phyloP scores from a whole-genome alignment of 352 stramenopile species.

The Phytophthora citrophthora region DNA sequence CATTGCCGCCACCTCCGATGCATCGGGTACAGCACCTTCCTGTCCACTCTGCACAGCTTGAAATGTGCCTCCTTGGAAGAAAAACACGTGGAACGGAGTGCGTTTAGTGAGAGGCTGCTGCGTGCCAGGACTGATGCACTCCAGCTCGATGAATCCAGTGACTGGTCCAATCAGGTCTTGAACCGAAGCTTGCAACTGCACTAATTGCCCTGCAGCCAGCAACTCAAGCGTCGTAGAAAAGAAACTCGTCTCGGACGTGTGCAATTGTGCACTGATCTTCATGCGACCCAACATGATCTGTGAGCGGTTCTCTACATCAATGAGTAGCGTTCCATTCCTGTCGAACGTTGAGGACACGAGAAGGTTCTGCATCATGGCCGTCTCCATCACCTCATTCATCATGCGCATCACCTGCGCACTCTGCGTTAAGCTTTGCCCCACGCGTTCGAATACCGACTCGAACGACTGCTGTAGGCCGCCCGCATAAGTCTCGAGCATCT shows the following conservation, averaged over 20 bases:
- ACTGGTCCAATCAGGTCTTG: constrained; percentile 13
- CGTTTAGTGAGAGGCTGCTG: constrained; percentile 59
- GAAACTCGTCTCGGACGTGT: constrained; percentile 8
- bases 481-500: constrained; percentile 65
- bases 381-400: constrained; percentile 88
- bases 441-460: constrained; percentile 67
- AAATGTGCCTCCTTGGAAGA: constrained; percentile 48
- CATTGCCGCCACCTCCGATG: constrained; percentile 12
- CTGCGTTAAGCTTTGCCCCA: constrained; percentile 70
- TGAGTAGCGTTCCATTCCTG: constrained; percentile 25
- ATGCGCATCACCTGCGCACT: constrained; percentile 80
- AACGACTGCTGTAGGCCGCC: constrained; percentile 78
- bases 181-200: constrained; percentile 43
- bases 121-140: constrained; percentile 65
- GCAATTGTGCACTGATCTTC: constrained; percentile 27
- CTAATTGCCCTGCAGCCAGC: constrained; percentile 25
- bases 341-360: constrained; percentile 36
- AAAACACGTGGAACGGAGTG: constrained; percentile 49
- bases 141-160: constrained; percentile 41
- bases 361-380: constrained; percentile 75
- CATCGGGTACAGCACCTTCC: constrained; percentile 11
- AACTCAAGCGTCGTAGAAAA: constrained; percentile 32
- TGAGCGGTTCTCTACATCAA: constrained; percentile 60
- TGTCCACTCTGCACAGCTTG: constrained; percentile 31
- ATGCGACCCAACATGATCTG: constrained; percentile 56